Evolutionary conservation across 441 rosid species (phyloP).

Genomic region (Gossypium trilobum): DNA sequence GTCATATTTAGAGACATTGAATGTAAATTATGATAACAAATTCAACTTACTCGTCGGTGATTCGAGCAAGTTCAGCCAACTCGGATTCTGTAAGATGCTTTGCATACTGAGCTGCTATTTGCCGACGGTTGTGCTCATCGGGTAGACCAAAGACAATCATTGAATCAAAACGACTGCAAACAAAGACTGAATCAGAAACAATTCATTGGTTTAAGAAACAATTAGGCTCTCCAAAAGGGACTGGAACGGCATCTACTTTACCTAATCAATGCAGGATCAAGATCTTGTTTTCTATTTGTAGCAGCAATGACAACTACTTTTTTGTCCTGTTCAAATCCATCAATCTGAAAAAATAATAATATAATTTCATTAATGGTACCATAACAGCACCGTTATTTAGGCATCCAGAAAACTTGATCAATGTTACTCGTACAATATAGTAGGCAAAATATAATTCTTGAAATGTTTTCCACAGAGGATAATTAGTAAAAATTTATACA

Average conservation of each 20-base stretch:
- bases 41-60: constrained; percentile 46
- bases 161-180: constrained; percentile 80
- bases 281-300: constrained; percentile 90
- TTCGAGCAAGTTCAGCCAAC: constrained; percentile 50
- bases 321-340: constrained; percentile 89
- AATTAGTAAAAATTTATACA: background rate
- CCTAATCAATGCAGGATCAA: constrained; percentile 88
- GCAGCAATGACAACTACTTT: constrained; percentile 85
- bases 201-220: background rate
- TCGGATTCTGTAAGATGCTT: constrained; percentile 69
- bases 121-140: constrained; percentile 54
- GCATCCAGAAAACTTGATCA: background rate
- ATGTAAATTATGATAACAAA: background rate
- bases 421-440: background rate
- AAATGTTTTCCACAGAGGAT: background rate
- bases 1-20: background rate
- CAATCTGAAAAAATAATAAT: constrained; percentile 42
- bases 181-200: background rate
- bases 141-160: constrained; percentile 71
- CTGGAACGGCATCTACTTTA: constrained; percentile 11
- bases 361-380: constrained; percentile 1
- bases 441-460: background rate
- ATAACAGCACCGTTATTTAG: background rate
- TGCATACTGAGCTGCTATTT: constrained; percentile 74
- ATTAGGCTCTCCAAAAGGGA: background rate